These are phyloP conservation scores for Yarrowia phangngaensis DNA, from an alignment of 805 yeast species.

Conservation along the genomic window DNA sequence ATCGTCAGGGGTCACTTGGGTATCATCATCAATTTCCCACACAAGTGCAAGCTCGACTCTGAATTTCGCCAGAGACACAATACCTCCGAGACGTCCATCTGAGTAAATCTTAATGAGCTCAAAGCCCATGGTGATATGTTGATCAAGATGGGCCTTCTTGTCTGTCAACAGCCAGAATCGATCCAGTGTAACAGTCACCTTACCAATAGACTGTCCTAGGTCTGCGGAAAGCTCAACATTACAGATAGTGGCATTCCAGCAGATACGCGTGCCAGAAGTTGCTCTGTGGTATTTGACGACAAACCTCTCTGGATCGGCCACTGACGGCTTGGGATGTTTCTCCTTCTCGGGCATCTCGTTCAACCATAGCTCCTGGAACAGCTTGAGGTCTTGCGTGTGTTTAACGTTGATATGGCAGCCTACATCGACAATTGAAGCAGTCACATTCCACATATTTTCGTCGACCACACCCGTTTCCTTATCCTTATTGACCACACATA, in stretches of 20 bases:
- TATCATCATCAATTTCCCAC: conserved; percentile 50
- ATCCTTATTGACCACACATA: conserved; percentile 19
- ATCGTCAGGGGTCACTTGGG: conserved; percentile 36
- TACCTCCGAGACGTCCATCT: conserved; percentile 79
- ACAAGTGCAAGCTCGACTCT: conserved; percentile 61
- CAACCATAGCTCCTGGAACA: conserved; percentile 80
- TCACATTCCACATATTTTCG: conserved; percentile 31
- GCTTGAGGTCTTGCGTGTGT: conserved; percentile 79
- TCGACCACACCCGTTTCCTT: conserved; percentile 30
- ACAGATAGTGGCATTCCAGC: conserved; percentile 64
- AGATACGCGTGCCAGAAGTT: conserved; percentile 60
- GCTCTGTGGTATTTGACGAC: conserved; percentile 51
- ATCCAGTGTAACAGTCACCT: conserved; percentile 52
- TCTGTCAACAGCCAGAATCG: conserved; percentile 65
- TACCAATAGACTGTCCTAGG: conserved; percentile 80
- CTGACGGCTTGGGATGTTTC: conserved; percentile 1
- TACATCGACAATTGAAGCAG: conserved; percentile 54
- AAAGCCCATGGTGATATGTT: conserved; percentile 60
- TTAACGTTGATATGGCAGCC: conserved; percentile 67
- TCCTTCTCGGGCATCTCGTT: conserved; percentile 39
- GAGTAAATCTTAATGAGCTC: conserved; percentile 51
- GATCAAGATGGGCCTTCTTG: conserved; percentile 67
- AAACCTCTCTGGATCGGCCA: conserved; percentile 30
- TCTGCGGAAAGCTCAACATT: conserved; percentile 59
- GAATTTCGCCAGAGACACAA: conserved; percentile 48